Base-by-base conservation (phyloP, 1,284 basidiomycete genomes). In the Gymnopus androsaceus region DNA sequence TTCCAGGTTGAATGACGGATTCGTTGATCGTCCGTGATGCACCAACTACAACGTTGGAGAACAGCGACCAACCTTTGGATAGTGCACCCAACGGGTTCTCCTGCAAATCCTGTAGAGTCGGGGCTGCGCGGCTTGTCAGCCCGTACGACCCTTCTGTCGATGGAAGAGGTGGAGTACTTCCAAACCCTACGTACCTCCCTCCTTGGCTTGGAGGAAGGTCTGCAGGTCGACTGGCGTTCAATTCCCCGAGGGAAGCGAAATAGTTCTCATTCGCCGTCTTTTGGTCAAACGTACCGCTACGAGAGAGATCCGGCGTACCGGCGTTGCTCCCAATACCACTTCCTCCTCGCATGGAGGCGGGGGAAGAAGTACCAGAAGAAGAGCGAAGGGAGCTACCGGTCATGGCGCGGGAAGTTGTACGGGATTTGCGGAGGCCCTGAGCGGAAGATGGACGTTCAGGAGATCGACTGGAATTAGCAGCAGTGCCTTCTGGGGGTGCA, bases 131-230 rank as follows among this genome's bases (percentile, higher is more conserved):
- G 37, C 90, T 92, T 1, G 88, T 88, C 44, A 89, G 75, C 19
- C 78, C 76, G 63, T 79, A 84, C 2, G 87, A 82, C 14, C 86
- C 82, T 65, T 84, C 77, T 54, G 78, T 66, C 1, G 76, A 67
- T 11, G 78, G 66, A 8, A 85, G 82, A 1, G 81, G 70, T 11
- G 88, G 85, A 0, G 87, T 87, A 64, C 72, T 90, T 5, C 92
- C 92, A 67, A 95, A 95, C 14, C 92, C 92, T 62, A 85, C 83
- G 69, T 94, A 94, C 41, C 83, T 82, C 37, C 92, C 92, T 49
- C 92, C 92, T 73, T 93, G 92, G 2, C 88, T 91, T 25, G 92
- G 92, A 2, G 89, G 90, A 28, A 94, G 72, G 66, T 92, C 77
- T 4, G 75, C 80, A 14, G 90, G 79, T 15, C 92, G 82, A 49